Evolutionary conservation across 148 eudicot genomes (phyloP), one percentile per base, ranked within the genome.

Genomic region (Linanthus parryae): DNA sequence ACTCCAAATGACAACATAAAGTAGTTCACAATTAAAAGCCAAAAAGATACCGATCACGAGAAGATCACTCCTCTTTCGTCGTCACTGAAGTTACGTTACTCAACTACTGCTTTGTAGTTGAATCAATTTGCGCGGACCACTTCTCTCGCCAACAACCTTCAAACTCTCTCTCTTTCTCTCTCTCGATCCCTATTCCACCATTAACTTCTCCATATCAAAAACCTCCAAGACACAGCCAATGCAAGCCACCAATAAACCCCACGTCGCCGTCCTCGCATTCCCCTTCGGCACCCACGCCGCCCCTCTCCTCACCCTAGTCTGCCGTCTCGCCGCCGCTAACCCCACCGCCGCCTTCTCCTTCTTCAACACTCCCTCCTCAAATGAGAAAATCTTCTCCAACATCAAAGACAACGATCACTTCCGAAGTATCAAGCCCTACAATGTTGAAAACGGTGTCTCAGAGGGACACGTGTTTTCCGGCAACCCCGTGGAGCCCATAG

Each of bases 201-300:
- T n/a, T n/a, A n/a, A n/a, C n/a, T n/a, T n/a, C n/a, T n/a, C n/a
- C n/a, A n/a, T n/a, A n/a, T n/a, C n/a, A n/a, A n/a, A n/a, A n/a
- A n/a, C n/a, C n/a, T n/a, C n/a, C n/a, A n/a, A n/a, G n/a, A n/a
- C n/a, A n/a, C n/a, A n/a, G n/a, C n/a, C n/a, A n/a, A n/a, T n/a
- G n/a, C n/a, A n/a, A n/a, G 21, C 46, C n/a, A 3, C 46, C 19
- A 6, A 42, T 31, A 14, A 1, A 2, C 71, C 49, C n/a, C 92
- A 84, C 43, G 62, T 84, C 1, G 81, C 72, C 2, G 86, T 73
- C 14, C 57, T 73, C 16, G 73, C 81, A 9, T 84, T 84, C 62
- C 86, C 86, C 0, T 84, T 77, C 57, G 83, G 79, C 8, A 63
- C 79, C 29, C 92, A 84, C 45, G 63, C 79, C 2, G 58, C 69